Evolutionary conservation across 2,329 filamentous ascomycete genomes (phyloP), one percentile per base, ranked within the genome.

Genomic region (Cladosporium sp.): DNA sequence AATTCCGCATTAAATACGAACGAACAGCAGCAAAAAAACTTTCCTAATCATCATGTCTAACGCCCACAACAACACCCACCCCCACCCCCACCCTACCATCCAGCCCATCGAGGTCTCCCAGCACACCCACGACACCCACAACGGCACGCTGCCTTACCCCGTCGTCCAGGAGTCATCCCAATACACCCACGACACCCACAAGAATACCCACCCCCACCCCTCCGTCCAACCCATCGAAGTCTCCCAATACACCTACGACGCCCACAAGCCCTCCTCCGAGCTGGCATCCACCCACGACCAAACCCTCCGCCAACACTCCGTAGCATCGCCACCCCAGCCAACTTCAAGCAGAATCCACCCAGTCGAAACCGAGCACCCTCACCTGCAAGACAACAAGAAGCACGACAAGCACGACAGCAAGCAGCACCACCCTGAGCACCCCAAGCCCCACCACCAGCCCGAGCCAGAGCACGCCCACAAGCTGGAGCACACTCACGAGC

Each of bases 211-310:
- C 52, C 28, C 52, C 8, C 52, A 67, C 64, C 49, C 15, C 60
- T 15, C 51, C 59, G 44, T 44, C 65, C 32, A 65, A 65, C 26
- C 62, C 62, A 52, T 69, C 66, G 64, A 64, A 49, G 55, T 38
- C n/a, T 65, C 65, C 55, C 32, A 59, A 47, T 62, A 68, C 12
- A 59, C 59, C 36, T 61, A 64, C 24, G 62, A 49, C 67, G 10
- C 61, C 66, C 47, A 68, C 57, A 59, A 64, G 32, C 62, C 68
- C 62, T 64, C 68, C 59, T 64, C 57, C 15, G 38, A 67, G 14
- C 60, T 61, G 36, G 58, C 65, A 10, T 59, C 62, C 38, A 51
- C 65, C 24, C 49, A 65, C 57, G 58, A 65, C 52, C 64, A 66
- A 36, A 64, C 65, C 52, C 65, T 64, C n/a, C 62, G 63, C 64